These are phyloP conservation scores for Annulohypoxylon stygium DNA, from an alignment of 495 filamentous ascomycete genomes.

Conservation along the genomic window DNA sequence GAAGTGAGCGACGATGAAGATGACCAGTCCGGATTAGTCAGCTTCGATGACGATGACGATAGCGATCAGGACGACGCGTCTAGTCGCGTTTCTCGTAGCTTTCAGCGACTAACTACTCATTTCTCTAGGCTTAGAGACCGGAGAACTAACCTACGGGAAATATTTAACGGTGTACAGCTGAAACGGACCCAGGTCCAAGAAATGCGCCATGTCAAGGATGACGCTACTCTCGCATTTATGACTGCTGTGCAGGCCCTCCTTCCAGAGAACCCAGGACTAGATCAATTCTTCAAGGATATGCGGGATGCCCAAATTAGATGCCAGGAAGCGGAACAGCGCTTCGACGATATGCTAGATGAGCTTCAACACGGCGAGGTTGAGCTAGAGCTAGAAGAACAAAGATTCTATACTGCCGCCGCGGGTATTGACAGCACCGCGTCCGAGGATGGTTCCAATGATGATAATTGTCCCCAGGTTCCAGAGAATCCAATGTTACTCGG, in stretches of 20 bases:
- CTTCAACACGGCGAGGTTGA: constrained; percentile 39
- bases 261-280: constrained; percentile 31
- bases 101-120: constrained; percentile 36
- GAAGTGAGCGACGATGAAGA: constrained; percentile 39
- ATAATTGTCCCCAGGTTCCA: constrained; percentile 35
- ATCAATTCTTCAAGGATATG: constrained; percentile 46
- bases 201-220: constrained; percentile 44
- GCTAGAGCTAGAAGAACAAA: constrained; percentile 38
- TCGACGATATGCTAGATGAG: constrained; percentile 46
- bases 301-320: constrained; percentile 38
- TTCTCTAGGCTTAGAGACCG: constrained; percentile 39
- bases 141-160: constrained; percentile 37
- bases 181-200: constrained; percentile 42
- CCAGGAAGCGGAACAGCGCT: constrained; percentile 46
- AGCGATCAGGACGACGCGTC: constrained; percentile 26
- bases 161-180: constrained; percentile 37
- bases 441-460: constrained; percentile 36
- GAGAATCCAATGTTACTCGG: constrained; percentile 42
- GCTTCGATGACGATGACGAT: constrained; percentile 21
- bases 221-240: constrained; percentile 48
- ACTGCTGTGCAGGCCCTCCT: constrained; percentile 43
- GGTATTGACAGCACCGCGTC: constrained; percentile 21
- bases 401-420: constrained; percentile 44
- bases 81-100: constrained; percentile 22
- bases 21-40: constrained; percentile 3